Evolutionary conservation across 1,139 yeast genomes (phyloP).

Genomic region (Taphrina pruni): DNA sequence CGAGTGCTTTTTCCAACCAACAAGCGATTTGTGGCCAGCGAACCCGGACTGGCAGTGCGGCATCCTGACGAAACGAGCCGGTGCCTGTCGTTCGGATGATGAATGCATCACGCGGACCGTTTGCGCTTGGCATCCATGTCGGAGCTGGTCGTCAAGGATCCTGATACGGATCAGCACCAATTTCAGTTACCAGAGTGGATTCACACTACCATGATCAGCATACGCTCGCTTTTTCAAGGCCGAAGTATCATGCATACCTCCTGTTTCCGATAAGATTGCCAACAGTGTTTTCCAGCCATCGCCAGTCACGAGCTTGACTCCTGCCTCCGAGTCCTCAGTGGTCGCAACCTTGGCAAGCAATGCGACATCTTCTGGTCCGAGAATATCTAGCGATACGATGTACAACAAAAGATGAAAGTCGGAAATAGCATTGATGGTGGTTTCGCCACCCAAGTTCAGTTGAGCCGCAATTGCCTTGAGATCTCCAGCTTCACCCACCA

Average conservation of each 20-base stretch:
- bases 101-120: neutral
- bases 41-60: too few relatives aligned
- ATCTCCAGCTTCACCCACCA: constrained; percentile 71
- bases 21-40: too few relatives aligned
- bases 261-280: constrained; percentile 55
- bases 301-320: constrained; percentile 63
- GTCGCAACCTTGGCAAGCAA: constrained; percentile 50
- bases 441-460: constrained; percentile 52
- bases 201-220: constrained; percentile 31
- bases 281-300: constrained; percentile 80
- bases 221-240: neutral
- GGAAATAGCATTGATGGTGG: constrained; percentile 56
- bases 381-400: constrained; percentile 50
- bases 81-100: too few relatives aligned
- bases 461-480: constrained; percentile 59
- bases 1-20: too few relatives aligned
- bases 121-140: neutral
- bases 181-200: neutral
- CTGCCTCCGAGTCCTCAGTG: constrained; percentile 56
- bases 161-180: constrained; percentile 6
- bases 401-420: constrained; percentile 79
- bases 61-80: too few relatives aligned
- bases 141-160: neutral
- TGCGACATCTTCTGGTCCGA: constrained; percentile 29
- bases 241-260: constrained; percentile 11